Base-by-base conservation (phyloP, 2,329 filamentous ascomycete genomes). In the Aspergillus fijiensis region DNA sequence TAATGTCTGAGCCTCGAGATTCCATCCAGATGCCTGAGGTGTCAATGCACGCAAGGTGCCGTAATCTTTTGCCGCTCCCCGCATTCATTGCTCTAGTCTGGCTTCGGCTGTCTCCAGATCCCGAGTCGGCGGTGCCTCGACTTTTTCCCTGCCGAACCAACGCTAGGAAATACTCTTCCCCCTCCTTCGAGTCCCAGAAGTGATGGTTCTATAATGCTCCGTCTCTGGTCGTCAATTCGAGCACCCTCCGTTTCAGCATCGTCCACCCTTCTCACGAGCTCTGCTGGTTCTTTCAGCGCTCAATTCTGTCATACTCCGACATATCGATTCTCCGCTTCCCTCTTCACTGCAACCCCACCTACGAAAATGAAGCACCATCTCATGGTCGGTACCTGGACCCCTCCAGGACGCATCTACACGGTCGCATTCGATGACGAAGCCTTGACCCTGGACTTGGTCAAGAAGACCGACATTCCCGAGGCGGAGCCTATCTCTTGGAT, bases 401-500 rank as follows among this genome's bases (percentile, higher is more conserved):
- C 89, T 60, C 92, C 92, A 58, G 92, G 91, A 51, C 90, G 91
- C 74, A 95, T 96, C 71, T 95, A 95, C 77, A 96, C 91, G 0
- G 89, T 96, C 61, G 86, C 88, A 62, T 96, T 96, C 73, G 90
- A 96, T 78, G 91, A 94, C 67, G 89, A 93, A 76, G 86, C 85
- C 45, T 80, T 92, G 65, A 88, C 87, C 6, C 78, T 96, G 62
- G 84, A 88, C 66, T 77, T 95, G 70, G 79, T 96, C 71, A 92
- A 94, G 80, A 87, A 89, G 68, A 95, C 91, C 1, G 86, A 87
- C 60, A 95, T 96, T 59, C 89, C 91, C 4, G 78, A 89, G 55
- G 89, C 94, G 65, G 91, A 96, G 77, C 90, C 92, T 7, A 95
- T 96, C 66, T 96, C 91, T 61, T 96, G 92, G 92, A 94, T 96